Conservation (phyloP, 2,329 filamentous ascomycete genomes). For the Lachnum nothofagi region DNA sequence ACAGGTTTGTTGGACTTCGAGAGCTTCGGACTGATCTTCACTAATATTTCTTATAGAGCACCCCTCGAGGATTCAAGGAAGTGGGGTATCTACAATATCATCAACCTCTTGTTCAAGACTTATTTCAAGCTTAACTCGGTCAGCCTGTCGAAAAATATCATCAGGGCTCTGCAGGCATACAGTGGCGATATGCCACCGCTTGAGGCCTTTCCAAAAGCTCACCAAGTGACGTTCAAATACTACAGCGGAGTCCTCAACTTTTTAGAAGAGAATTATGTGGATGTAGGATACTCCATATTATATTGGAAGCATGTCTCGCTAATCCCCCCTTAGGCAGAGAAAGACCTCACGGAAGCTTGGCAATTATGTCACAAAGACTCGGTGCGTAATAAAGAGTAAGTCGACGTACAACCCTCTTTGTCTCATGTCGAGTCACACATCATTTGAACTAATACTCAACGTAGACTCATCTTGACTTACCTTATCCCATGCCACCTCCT, state of each 20-base stretch:
- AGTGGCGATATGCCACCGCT: conserved; percentile 75
- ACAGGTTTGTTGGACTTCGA: conserved; percentile 56
- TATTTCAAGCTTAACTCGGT: conserved; percentile 95
- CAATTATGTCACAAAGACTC: conserved; percentile 70
- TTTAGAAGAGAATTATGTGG: conserved; percentile 84
- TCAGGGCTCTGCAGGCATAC: conserved; percentile 76
- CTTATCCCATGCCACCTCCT: conserved; percentile 90
- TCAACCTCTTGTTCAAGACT: conserved; percentile 94
- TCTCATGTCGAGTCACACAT: conserved; percentile 3
- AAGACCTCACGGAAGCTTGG: conserved; percentile 75
- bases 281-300: conserved; percentile 46
- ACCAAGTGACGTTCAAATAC: conserved; percentile 93
- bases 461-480: conserved; percentile 83
- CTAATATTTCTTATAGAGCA: conserved; percentile 48
- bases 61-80: conserved; percentile 85
- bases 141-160: conserved; percentile 81
- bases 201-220: conserved; percentile 76
- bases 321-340: conserved; percentile 58
- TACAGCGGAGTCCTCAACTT: conserved; percentile 93
- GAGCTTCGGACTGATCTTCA: neutral
- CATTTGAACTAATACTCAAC: conserved; percentile 19
- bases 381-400: conserved; percentile 73
- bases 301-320: conserved; percentile 4
- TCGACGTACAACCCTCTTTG: conserved; percentile 11
- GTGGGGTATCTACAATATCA: conserved; percentile 95